Evolutionary conservation across 2,329 filamentous ascomycete genomes (phyloP).

Genomic region (Colletotrichum somersetense): DNA sequence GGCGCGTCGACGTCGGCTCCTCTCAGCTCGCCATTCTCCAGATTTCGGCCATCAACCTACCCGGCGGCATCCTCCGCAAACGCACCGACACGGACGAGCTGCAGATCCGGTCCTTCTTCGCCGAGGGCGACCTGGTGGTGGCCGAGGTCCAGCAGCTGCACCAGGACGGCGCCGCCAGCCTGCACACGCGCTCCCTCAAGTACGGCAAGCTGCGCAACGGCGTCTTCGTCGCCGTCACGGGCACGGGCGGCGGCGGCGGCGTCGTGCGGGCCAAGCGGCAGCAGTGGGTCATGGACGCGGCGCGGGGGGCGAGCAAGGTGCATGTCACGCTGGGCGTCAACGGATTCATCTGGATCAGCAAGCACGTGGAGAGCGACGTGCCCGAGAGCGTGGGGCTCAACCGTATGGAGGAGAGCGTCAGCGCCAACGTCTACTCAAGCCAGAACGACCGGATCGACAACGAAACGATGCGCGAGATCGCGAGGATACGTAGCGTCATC

Average conservation of each 20-base stretch:
- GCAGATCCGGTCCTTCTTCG: conserved; percentile 97
- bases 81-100: conserved; percentile 96
- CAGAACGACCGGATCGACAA: conserved; percentile 89
- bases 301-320: conserved; percentile 72
- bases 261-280: conserved; percentile 88
- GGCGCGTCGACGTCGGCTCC: conserved; percentile 94
- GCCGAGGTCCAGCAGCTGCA: conserved; percentile 95
- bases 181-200: conserved; percentile 91
- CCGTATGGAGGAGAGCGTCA: conserved; percentile 88
- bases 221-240: conserved; percentile 84
- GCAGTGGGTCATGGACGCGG: conserved; percentile 81
- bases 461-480: conserved; percentile 88
- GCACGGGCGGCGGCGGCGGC: conserved; percentile 85
- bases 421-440: conserved; percentile 89
- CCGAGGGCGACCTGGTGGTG: conserved; percentile 92
- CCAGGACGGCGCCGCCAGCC: conserved; percentile 84
- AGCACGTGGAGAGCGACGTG: conserved; percentile 78
- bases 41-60: conserved; percentile 91
- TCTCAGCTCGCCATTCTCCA: conserved; percentile 87
- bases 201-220: conserved; percentile 98
- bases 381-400: conserved; percentile 78
- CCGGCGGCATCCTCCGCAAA: conserved; percentile 90
- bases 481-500: conserved; percentile 84
- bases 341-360: conserved; percentile 95
- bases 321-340: conserved; percentile 95